Evolutionary conservation across 2,329 filamentous ascomycete species (phyloP).

Genomic region (Fusarium sp.): DNA sequence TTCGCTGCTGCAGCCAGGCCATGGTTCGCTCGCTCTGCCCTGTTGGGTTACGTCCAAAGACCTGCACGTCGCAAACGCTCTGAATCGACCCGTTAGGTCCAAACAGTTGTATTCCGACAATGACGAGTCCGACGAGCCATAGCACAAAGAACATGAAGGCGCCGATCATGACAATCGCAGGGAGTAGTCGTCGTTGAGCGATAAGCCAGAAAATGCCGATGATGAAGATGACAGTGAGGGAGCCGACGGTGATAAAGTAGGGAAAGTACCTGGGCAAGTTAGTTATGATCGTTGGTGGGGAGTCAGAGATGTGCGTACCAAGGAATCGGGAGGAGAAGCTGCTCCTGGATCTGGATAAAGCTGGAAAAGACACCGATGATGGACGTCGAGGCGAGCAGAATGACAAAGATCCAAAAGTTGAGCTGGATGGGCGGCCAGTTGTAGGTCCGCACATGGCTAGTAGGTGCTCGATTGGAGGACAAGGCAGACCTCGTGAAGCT

Average conservation of each 20-base stretch:
- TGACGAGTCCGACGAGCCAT: constrained; percentile 75
- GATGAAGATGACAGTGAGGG: constrained; percentile 75
- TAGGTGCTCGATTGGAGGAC: constrained; percentile 54
- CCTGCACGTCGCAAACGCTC: constrained; percentile 68
- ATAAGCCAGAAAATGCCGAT: constrained; percentile 73
- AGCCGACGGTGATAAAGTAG: constrained; percentile 71
- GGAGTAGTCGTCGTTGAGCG: constrained; percentile 69
- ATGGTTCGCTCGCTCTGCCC: constrained; percentile 68
- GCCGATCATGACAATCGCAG: constrained; percentile 72
- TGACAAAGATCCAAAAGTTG: constrained; percentile 75
- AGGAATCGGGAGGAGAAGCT: constrained; percentile 66
- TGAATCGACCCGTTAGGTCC: constrained; percentile 70
- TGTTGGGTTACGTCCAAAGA: constrained; percentile 63
- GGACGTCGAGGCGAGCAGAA: constrained; percentile 69
- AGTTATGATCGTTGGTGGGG: not conserved
- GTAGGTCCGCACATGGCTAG: constrained; percentile 67
- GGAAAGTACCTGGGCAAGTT: constrained; percentile 70
- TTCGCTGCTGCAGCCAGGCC: constrained; percentile 73
- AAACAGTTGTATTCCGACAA: constrained; percentile 73
- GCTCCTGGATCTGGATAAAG: constrained; percentile 70
- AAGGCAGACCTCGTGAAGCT: constrained; percentile 54
- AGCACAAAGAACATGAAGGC: constrained; percentile 75
- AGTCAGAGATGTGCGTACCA: constrained; percentile 61
- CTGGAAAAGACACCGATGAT: constrained; percentile 72
- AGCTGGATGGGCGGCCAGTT: constrained; percentile 77